Conservation (phyloP, 805 yeast genomes). For the Vanderwaltozyma verrucispora region DNA sequence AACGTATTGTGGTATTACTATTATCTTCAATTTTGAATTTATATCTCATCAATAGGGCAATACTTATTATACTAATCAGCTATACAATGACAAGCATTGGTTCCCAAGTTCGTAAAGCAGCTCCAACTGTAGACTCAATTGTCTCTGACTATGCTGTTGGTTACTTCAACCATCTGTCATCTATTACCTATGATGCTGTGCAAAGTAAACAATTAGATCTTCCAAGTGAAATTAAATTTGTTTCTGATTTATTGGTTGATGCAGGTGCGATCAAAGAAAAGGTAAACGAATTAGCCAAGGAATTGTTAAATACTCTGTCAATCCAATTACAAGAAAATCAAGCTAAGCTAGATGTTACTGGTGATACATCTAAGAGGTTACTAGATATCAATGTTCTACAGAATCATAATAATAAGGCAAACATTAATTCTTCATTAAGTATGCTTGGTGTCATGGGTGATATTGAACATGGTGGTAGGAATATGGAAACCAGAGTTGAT, state of each 20-base stretch:
- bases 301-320: slow-evolving; percentile 38
- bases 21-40: too few relatives aligned
- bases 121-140: slow-evolving; percentile 74
- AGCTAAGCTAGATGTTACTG: slow-evolving; percentile 66
- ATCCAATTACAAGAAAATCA: slow-evolving; percentile 53
- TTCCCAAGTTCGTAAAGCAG: slow-evolving; percentile 71
- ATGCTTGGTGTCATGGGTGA: slow-evolving; percentile 70
- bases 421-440: slow-evolving; percentile 64
- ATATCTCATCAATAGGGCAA: not conserved
- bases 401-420: slow-evolving; percentile 52
- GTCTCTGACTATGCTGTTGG: slow-evolving; percentile 88
- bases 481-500: slow-evolving; percentile 89
- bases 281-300: slow-evolving; percentile 38
- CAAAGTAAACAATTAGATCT: slow-evolving; percentile 62
- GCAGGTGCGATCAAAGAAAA: slow-evolving; percentile 71
- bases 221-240: slow-evolving; percentile 54
- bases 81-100: slow-evolving; percentile 31
- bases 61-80: not conserved
- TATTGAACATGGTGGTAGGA: slow-evolving; percentile 84
- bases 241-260: slow-evolving; percentile 52
- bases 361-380: slow-evolving; percentile 82
- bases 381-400: slow-evolving; percentile 66
- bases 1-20: too few relatives aligned
- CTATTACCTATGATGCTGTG: slow-evolving; percentile 73
- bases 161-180: slow-evolving; percentile 73